Evolutionary conservation across 768 basidiomycete species (phyloP), one percentile per base, ranked within the genome.

Genomic region (Lactifluus piperatus): DNA sequence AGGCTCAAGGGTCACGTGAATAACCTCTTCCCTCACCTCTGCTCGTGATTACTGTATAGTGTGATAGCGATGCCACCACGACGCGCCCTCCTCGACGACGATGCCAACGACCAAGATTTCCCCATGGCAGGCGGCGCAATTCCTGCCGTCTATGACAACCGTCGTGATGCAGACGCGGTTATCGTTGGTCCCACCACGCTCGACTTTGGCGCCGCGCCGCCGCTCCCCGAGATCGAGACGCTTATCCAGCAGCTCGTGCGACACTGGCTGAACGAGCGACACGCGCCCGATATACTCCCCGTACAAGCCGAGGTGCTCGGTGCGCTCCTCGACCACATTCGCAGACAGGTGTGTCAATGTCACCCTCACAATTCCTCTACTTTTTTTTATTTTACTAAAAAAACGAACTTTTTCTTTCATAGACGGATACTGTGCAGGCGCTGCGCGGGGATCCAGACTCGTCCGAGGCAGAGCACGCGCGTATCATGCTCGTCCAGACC

Each of bases 401-500:
- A n/a, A n/a, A n/a, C n/a, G n/a, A n/a, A n/a, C n/a, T n/a, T n/a
- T n/a, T n/a, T n/a, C n/a, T n/a, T n/a, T n/a, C n/a, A n/a, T n/a
- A 95, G 92, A 84, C 86, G 59, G 84, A 88, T 63, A 82, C 81
- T 57, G 91, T 90, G 36, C 91, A 82, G 68, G 74, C 80, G 49
- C 73, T 97, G 32, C 80, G 89, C 4, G 82, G 82, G 24, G 91
- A 95, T 69, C 88, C 91, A 0, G 80, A 83, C 37, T 86, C 90
- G 2, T 91, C 87, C 1, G 92, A 95, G 67, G 92, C 95, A 62
- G 94, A 97, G 63, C 93, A 97, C 67, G 88, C 94, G 60, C 78
- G 91, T 64, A 89, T 95, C 34, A 86, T 92, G 77, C 85, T 97
- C 54, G 94, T 91, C 0, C 91, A 94, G 72, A 94, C 91, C 0